phyloP scores from a whole-genome alignment of 2,329 filamentous ascomycete species.

The Ophiostoma ulmi region DNA sequence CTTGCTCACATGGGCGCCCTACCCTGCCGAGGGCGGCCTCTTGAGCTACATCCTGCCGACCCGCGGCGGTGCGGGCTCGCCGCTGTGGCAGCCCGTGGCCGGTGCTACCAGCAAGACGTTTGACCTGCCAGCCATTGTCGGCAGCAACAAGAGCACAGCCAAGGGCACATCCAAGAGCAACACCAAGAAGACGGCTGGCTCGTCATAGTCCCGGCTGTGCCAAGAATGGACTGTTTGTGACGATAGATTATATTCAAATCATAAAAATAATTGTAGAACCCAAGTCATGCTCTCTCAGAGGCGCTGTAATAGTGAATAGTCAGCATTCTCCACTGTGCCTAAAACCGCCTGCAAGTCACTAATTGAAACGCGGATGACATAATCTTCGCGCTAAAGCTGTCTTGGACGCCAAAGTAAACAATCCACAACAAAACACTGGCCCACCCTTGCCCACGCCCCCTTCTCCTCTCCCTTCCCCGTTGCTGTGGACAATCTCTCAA shows the following conservation, averaged over 20 bases:
- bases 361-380: background rate
- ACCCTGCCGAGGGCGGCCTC: constrained; percentile 27
- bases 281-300: no score
- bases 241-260: background rate
- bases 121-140: constrained; percentile 52
- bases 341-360: background rate
- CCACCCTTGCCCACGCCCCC: constrained; percentile 10
- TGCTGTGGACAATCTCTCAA: constrained; percentile 7
- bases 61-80: constrained; percentile 23
- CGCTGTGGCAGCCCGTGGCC: constrained; percentile 57
- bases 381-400: background rate
- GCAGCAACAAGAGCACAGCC: constrained; percentile 9
- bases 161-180: constrained; percentile 16
- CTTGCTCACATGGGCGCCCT: constrained; percentile 72
- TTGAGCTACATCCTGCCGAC: constrained; percentile 15
- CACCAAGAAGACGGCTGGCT: constrained; percentile 9
- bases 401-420: constrained; percentile 26
- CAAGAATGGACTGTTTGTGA: background rate
- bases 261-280: background rate
- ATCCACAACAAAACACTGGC: constrained; percentile 22
- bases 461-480: constrained; percentile 4
- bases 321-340: background rate
- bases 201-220: background rate
- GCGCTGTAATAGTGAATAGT: background rate
- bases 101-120: constrained; percentile 63